Evolutionary conservation across 1,284 basidiomycete genomes (phyloP), one percentile per base, ranked within the genome.

Genomic region (Leccinum angustisporum): DNA sequence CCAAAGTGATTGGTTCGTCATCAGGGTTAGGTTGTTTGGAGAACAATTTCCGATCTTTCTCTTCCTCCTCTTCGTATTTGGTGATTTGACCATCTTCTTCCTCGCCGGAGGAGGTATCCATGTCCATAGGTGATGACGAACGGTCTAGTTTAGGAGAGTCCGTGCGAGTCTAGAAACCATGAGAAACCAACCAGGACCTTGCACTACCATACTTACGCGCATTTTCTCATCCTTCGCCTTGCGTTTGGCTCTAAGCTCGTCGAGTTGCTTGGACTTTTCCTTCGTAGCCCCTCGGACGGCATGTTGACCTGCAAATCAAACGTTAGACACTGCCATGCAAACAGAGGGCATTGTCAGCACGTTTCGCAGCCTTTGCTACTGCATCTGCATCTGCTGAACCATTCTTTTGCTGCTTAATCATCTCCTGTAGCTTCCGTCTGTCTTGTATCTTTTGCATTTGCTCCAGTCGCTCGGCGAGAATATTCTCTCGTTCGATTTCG

Each of bases 401-500:
- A 57, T 76, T 75, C 76, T 87, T 86, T 71, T 90, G 82, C 16
- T 80, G 83, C 63, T 85, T 83, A 53, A 92, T 82, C 83, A 97
- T 86, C 66, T 88, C 85, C 46, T 90, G 86, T 4, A 97, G 78
- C 65, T 90, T 86, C 54, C 84, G 81, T 68, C 87, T 86, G 76
- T 95, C 92, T 67, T 87, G 82, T 62, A 87, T 81, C 65, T 86
- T 83, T 71, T 94, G 90, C 77, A 91, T 86, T 75, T 95, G 88
- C 63, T 95, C 94, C 53, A 86, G 80, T 8, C 95, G 86, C 58
- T 86, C 80, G 0, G 92, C 88, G 13, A 98, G 82, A 58, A 94
- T 90, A 30, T 87, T 86, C 75, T 98, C 95, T 54, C 96, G 86
- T 64, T 96, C 91, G 65, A 97, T 82, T 76, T 98, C 95, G 46